Evolutionary conservation across 352 stramenopile genomes (phyloP).

Genomic region (Globisporangium nagaii): DNA sequence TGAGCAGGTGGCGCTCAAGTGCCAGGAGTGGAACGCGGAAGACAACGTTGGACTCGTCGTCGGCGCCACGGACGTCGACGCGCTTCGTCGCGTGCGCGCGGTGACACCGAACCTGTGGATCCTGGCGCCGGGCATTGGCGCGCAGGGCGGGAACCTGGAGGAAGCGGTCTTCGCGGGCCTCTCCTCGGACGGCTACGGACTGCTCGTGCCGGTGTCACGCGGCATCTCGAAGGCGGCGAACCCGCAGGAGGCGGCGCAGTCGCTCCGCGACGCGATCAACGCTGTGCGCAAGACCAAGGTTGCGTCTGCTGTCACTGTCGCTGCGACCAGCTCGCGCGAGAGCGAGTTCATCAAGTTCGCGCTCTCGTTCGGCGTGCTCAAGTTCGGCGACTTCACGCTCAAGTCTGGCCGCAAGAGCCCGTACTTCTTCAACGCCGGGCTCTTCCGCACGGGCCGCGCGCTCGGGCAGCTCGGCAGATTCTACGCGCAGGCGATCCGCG

Average conservation of each 20-base stretch:
- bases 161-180: slow-evolving; percentile 75
- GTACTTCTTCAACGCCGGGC: slow-evolving; percentile 99
- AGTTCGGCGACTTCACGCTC: slow-evolving; percentile 97
- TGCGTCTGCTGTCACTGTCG: slow-evolving; percentile 8
- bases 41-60: slow-evolving; percentile 96
- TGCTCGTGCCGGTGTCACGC: slow-evolving; percentile 96
- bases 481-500: slow-evolving; percentile 94
- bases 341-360: slow-evolving; percentile 97
- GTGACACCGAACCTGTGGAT: slow-evolving; percentile 94
- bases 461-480: slow-evolving; percentile 91
- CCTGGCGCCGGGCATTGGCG: slow-evolving; percentile 95
- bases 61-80: slow-evolving; percentile 93
- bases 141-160: slow-evolving; percentile 91
- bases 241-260: slow-evolving; percentile 84
- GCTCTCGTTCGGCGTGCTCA: slow-evolving; percentile 92
- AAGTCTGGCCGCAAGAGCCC: slow-evolving; percentile 97
- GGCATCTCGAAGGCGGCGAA: slow-evolving; percentile 93
- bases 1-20: slow-evolving; percentile 90
- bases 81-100: slow-evolving; percentile 82
- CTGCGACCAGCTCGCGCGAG: slow-evolving; percentile 42
- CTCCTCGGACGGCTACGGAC: slow-evolving; percentile 82
- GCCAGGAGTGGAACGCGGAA: slow-evolving; percentile 84
- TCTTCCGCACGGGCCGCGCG: slow-evolving; percentile 94
- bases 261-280: slow-evolving; percentile 94
- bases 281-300: slow-evolving; percentile 63